Base-by-base conservation (phyloP, 805 yeast genomes). In the Wickerhamomyces silvicola region DNA sequence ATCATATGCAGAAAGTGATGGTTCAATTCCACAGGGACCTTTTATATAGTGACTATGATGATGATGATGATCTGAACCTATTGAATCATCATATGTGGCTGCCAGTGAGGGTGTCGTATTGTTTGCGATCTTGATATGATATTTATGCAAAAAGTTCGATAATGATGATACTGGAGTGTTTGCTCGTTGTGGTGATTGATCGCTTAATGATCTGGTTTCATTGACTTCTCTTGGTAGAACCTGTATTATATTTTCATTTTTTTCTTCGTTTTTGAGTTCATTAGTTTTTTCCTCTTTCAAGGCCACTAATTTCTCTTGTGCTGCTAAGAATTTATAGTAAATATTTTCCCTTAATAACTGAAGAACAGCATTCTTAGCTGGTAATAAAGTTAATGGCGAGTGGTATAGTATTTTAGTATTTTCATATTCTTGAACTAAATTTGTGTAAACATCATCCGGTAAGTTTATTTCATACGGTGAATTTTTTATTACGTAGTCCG, bases 391-490 rank as follows among this genome's bases (percentile, higher is more conserved):
- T 31, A 44, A 30, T 10, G 63, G 63, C 1, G 60, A 52, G 30
- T 58, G 62, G 32, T 46, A 54, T 12, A 50, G 62, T 10, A 60
- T 41, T 15, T 41, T 33, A 11, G 28, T 28, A 30, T 44, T 33
- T 6, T 42, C 29, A 21, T 47, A 45, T 32, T 59, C 66, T 9
- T 26, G 16, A 9, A 54, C 35, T n/a, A 57, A 38, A 13, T 41
- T 44, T 11, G 56, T 48, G 37, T 50, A 57, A 3, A 68, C 53
- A 7, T 58, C 55, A 37, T 57, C 46, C 0, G 76, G 67, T 16
- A 74, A 40, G 47, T 73, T 74, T 37, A 74, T 60, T 46, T 74
- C 76, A 24, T 56, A 57, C 3, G 66, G 63, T 1, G 78, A 58
- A 33, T 68, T 60, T 10, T 55, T 57, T 10, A 41, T 35, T 24